Conservation (phyloP, 164 flowering plant species). For the Liriodendron chinense region DNA sequence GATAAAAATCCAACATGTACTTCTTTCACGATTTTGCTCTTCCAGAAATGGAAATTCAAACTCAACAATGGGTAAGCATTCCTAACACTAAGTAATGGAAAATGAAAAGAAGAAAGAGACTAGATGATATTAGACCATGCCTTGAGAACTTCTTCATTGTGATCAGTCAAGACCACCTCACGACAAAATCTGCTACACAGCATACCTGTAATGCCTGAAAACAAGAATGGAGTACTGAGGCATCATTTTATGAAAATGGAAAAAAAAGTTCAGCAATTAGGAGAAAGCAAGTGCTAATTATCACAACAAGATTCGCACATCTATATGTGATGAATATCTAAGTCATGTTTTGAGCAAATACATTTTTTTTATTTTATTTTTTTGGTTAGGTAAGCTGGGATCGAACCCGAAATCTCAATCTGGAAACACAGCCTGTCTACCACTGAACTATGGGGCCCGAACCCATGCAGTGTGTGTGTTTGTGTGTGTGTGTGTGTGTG, state of each 20-base stretch:
- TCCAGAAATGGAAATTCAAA: neutral
- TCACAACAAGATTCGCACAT: neutral
- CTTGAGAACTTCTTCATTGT: slow-evolving; percentile 91
- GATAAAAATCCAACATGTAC: too few relatives aligned
- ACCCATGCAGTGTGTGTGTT: too few relatives aligned
- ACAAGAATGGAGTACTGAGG: neutral
- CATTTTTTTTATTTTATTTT: too few relatives aligned
- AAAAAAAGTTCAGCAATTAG: neutral
- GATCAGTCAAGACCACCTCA: slow-evolving; percentile 78
- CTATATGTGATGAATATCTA: neutral
- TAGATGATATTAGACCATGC: slow-evolving; percentile 37
- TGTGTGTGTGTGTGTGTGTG: too few relatives aligned
- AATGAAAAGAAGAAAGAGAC: neutral
- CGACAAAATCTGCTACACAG: slow-evolving; percentile 81
- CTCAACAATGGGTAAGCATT: neutral
- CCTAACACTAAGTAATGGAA: neutral
- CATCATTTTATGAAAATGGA: neutral
- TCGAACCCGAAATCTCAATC: too few relatives aligned
- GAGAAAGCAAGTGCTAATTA: neutral
- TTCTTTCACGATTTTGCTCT: neutral
- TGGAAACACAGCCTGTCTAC: too few relatives aligned
- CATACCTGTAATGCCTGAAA: slow-evolving; percentile 82
- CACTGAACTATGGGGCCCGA: too few relatives aligned
- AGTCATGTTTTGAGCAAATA: too few relatives aligned
- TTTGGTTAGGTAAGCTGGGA: too few relatives aligned